Percentiles rank a stretch among this genome's conserved stretches.
Conservation (phyloP, 83 land plant genomes). For the Picea abies region DNA sequence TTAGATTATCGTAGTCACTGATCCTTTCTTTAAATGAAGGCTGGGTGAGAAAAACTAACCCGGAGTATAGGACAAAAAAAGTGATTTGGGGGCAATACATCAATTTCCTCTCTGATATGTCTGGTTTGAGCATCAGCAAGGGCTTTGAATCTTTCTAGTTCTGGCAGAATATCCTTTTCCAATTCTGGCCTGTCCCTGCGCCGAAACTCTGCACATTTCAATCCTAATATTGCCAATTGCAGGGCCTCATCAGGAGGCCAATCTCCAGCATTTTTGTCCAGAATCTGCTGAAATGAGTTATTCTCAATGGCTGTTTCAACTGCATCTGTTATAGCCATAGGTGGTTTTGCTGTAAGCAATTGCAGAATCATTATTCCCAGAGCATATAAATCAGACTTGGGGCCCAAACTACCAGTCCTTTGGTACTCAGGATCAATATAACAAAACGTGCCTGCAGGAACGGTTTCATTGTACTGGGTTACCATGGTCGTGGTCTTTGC, state of each 20-base stretch:
- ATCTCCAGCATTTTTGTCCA: too few species aligned
- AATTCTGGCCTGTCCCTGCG: constrained; percentile 12
- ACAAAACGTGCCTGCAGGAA: constrained; percentile 4
- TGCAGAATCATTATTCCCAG: constrained; percentile 65
- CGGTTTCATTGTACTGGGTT: constrained; percentile 25
- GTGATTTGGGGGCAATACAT: constrained; percentile 39
- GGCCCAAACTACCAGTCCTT: constrained; percentile 15
- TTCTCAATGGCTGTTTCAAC: not conserved
- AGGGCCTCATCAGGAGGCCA: too few species aligned
- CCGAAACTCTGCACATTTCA: not conserved
- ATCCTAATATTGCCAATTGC: too few species aligned
- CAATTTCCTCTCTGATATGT: not conserved
- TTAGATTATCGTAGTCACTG: too few species aligned
- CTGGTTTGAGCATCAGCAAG: constrained; percentile 10
- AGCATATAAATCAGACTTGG: constrained; percentile 67
- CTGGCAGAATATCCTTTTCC: too few species aligned
- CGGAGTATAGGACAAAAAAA: constrained; percentile 67
- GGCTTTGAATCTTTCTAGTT: constrained; percentile 42
- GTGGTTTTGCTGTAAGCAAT: constrained; percentile 58
- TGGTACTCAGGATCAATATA: too few species aligned
- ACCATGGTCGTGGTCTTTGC: constrained; percentile 15
- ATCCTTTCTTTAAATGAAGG: not conserved
- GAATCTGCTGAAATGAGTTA: constrained; percentile 23
- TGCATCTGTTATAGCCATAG: constrained; percentile 37
- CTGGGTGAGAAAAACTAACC: constrained; percentile 24